Percentiles rank a stretch among this genome's conserved stretches.
These are phyloP conservation scores for Hymenoscyphus salicellus DNA, from an alignment of 2,329 filamentous ascomycete species.

Conservation along the genomic window DNA sequence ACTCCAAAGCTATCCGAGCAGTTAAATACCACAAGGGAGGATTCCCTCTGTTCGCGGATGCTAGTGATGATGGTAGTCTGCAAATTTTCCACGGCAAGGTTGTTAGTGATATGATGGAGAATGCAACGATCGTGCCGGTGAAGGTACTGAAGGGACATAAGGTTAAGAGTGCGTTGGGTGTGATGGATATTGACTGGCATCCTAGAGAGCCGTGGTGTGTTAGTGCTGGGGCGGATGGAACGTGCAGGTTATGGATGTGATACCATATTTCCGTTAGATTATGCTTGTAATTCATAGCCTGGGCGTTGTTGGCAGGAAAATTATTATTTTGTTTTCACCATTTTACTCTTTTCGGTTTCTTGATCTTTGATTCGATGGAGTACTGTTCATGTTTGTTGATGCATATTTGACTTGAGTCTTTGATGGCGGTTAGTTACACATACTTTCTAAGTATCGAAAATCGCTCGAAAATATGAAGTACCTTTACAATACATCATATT, in stretches of 20 bases:
- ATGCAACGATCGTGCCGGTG: conserved; percentile 91
- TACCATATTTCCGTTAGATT: conserved; percentile 24
- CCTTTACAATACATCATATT: too few relatives aligned
- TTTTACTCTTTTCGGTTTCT: background rate
- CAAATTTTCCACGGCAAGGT: conserved; percentile 98
- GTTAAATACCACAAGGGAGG: conserved; percentile 81
- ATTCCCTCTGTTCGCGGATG: conserved; percentile 86
- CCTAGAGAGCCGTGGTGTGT: conserved; percentile 90
- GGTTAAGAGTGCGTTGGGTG: conserved; percentile 79
- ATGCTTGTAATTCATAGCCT: conserved; percentile 23
- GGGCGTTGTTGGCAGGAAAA: conserved; percentile 15
- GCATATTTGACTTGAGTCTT: background rate
- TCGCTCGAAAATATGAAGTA: too few relatives aligned
- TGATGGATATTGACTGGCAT: conserved; percentile 96
- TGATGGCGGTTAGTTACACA: too few relatives aligned
- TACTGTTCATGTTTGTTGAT: background rate
- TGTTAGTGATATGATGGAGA: conserved; percentile 90
- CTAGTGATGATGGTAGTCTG: conserved; percentile 87
- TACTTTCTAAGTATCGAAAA: too few relatives aligned
- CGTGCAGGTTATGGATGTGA: conserved; percentile 81
- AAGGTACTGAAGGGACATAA: conserved; percentile 92
- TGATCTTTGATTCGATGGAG: background rate
- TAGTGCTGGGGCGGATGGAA: conserved; percentile 91
- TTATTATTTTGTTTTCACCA: background rate
- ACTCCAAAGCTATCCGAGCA: conserved; percentile 83